Base-by-base conservation (phyloP, 1,284 basidiomycete species). In the Ceratobasidium sp. region DNA sequence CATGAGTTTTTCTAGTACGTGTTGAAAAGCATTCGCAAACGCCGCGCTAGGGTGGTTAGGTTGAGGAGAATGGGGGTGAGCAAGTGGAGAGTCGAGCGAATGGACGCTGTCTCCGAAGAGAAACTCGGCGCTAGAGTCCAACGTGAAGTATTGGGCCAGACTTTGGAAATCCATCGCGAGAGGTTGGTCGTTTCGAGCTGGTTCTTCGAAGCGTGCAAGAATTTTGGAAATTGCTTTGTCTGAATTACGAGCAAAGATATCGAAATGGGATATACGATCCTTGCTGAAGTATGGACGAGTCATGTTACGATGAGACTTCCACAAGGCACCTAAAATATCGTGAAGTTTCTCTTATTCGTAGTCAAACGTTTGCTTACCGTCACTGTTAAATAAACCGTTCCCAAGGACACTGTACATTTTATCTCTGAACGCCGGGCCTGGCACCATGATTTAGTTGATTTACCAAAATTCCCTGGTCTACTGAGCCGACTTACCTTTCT, bases 1-100 rank as follows among this genome's bases (percentile, higher is more conserved):
- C 0, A 90, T 89, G 56, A 90, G 85, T 50, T 90, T 88, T 33
- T 88, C 85, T 80, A 92, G 91, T 0, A 88, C 86, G 78, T 86
- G 86, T 82, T 92, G 91, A 80, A 93, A 93, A 0, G 92, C 89
- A 59, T 87, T 84, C 0, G 87, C 88, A 82, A 93, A 93, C 1
- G 88, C 86, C 5, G 90, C 90, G 86, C 91, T 91, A 4, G 23
- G n/a, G 54, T 88, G 84, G 7, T 89, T 89, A 0, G 88, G 87
- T 28, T 23, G 23, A 38, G 54, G 23, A 17, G 59, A 3, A 38
- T 71, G 57, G n/a, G 75, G 0, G 90, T 86, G 81, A 92, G 93
- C 74, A 23, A 80, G 62, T 3, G 79, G 74, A 1, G 78, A 26
- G 20, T 62, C 78, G 20, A 79, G 48, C 28, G 67, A 74, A 50